A percentile compares a stretch with the other conserved stretches of the same genome.
Evolutionary conservation across 306 rosid species (phyloP).

Genomic region (Rubus idaeus): DNA sequence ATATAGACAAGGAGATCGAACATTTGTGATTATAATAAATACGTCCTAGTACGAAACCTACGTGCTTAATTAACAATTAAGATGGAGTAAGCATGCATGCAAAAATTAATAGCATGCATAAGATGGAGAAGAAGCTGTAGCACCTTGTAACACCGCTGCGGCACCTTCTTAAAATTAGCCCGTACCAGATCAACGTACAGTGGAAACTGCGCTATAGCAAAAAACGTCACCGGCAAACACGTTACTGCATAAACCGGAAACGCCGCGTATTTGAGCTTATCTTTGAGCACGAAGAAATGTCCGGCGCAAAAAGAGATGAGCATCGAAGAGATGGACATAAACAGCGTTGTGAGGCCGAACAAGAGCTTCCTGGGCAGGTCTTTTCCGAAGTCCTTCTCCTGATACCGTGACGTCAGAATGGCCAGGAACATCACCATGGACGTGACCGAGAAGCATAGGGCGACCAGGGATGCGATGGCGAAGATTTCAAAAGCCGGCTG

Average conservation of each 20-base stretch:
- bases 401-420: conserved; percentile 38
- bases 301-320: conserved; percentile 40
- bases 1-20: too few relatives aligned
- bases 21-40: too few relatives aligned
- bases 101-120: too few relatives aligned
- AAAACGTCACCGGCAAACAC: conserved; percentile 34
- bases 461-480: not conserved
- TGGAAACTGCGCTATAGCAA: conserved; percentile 40
- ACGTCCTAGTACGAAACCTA: too few relatives aligned
- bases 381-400: conserved; percentile 28
- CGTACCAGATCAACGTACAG: conserved; percentile 39
- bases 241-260: conserved; percentile 38
- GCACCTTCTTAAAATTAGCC: conserved; percentile 37
- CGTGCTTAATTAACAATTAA: too few relatives aligned
- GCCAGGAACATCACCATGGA: conserved; percentile 21
- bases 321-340: conserved; percentile 40
- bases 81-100: not conserved
- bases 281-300: conserved; percentile 31
- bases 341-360: conserved; percentile 37
- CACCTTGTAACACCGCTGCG: conserved; percentile 30
- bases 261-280: conserved; percentile 23
- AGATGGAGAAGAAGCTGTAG: too few relatives aligned
- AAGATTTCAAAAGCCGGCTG: conserved; percentile 4
- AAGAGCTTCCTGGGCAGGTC: conserved; percentile 40
- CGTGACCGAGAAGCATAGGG: conserved; percentile 9